These are phyloP conservation scores for Penicillium vulpinum DNA, from an alignment of 2,329 filamentous ascomycete species.

Conservation along the genomic window DNA sequence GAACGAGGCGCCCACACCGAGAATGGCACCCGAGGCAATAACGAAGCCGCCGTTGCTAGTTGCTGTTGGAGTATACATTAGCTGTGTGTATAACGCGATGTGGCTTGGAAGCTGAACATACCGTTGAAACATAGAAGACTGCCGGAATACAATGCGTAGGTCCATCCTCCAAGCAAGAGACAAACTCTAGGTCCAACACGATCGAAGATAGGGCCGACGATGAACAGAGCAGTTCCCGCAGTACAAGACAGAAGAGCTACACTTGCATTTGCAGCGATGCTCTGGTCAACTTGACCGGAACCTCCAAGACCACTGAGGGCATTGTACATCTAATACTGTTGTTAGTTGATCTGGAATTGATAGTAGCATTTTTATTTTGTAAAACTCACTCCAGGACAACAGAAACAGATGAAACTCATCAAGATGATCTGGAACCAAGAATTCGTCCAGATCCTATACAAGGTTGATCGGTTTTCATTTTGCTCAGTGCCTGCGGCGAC, in stretches of 20 bases:
- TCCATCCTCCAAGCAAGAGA: conserved; percentile 49
- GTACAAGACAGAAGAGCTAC: conserved; percentile 48
- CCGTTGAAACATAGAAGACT: conserved; percentile 48
- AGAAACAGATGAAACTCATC: conserved; percentile 54
- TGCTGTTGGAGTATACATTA: conserved; percentile 16
- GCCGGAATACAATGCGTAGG: conserved; percentile 50
- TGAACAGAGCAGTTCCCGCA: conserved; percentile 46
- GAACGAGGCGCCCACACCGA: conserved; percentile 50
- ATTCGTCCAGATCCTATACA: conserved; percentile 40
- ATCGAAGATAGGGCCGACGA: conserved; percentile 48
- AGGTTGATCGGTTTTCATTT: conserved; percentile 11
- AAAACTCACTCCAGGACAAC: conserved; percentile 40
- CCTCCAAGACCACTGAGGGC: conserved; percentile 49
- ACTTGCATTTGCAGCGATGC: conserved; percentile 50
- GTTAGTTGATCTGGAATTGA: not conserved
- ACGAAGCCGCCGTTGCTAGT: conserved; percentile 46
- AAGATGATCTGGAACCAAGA: conserved; percentile 52
- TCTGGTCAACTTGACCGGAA: conserved; percentile 48
- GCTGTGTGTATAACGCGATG: not conserved
- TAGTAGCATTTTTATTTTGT: not conserved
- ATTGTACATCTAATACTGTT: conserved; percentile 48
- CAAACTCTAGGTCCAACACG: conserved; percentile 46
- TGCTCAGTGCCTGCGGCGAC: conserved; percentile 10
- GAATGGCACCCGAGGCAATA: conserved; percentile 47
- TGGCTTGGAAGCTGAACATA: conserved; percentile 11